Evolutionary conservation across 345 rosid genomes (phyloP).

Genomic region (Citrus sp.): DNA sequence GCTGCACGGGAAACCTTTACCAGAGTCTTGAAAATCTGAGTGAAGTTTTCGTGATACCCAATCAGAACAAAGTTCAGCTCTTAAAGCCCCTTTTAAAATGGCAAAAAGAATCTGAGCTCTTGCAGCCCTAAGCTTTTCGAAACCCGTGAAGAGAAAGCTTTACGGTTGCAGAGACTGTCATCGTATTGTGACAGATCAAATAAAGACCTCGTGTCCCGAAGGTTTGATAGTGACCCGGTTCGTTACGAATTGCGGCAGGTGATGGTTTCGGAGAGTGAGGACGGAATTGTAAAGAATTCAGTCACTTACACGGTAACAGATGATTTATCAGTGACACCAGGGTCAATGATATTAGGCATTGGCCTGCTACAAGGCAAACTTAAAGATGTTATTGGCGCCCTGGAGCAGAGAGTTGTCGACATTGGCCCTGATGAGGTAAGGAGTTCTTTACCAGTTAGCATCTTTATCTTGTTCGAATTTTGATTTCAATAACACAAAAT

Average conservation of each 20-base stretch:
- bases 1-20: slow-evolving; percentile 7
- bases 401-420: neutral
- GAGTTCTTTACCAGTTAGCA: neutral
- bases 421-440: neutral
- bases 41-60: neutral
- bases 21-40: neutral
- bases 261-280: neutral
- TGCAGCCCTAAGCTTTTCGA: neutral
- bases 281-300: slow-evolving; percentile 6
- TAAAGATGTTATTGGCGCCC: neutral
- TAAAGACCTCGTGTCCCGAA: neutral
- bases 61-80: neutral
- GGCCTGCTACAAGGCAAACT: neutral
- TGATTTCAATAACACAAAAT: neutral
- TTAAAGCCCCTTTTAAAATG: neutral
- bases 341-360: slow-evolving; percentile 17
- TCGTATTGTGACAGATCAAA: neutral
- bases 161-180: neutral
- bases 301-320: slow-evolving; percentile 16
- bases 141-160: neutral
- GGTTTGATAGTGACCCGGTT: too few species aligned
- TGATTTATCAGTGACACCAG: slow-evolving; percentile 10
- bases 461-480: neutral
- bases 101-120: neutral
- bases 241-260: neutral